Evolutionary conservation across 164 flowering plant species (phyloP).

Genomic region (Houttuynia cordata): DNA sequence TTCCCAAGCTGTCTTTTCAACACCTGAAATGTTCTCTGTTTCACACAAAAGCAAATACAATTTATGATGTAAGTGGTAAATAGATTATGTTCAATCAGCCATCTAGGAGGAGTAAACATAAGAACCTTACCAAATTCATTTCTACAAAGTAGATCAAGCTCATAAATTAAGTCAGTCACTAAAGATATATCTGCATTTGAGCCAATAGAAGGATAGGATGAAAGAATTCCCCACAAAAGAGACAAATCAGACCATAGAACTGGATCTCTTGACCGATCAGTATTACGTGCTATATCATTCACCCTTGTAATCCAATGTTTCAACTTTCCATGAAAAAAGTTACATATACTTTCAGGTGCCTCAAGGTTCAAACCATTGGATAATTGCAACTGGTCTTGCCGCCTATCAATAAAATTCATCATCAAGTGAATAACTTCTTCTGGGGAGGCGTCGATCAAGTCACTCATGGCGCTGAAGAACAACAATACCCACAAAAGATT

Average conservation of each 20-base stretch:
- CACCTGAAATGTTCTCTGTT: constrained; percentile 39
- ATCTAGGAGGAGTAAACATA: neutral
- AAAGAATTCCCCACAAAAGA: constrained; percentile 56
- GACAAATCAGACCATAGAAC: constrained; percentile 33
- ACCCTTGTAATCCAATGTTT: constrained; percentile 26
- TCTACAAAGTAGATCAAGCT: constrained; percentile 39
- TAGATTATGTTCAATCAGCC: neutral
- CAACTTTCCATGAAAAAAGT: constrained; percentile 23
- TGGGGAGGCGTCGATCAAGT: constrained; percentile 31
- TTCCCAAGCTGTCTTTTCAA: constrained; percentile 42
- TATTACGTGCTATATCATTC: constrained; percentile 11
- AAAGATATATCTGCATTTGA: constrained; percentile 21
- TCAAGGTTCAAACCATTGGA: constrained; percentile 17
- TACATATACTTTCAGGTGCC: constrained; percentile 19
- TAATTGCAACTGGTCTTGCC: constrained; percentile 13
- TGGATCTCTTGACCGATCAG: constrained; percentile 12
- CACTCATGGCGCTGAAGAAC: constrained; percentile 42
- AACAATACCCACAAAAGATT: neutral
- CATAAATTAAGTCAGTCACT: constrained; percentile 41
- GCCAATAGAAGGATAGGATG: constrained; percentile 40
- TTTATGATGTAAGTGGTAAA: too few relatives aligned
- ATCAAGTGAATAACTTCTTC: constrained; percentile 51
- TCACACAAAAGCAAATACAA: constrained; percentile 2
- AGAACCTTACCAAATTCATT: constrained; percentile 34
- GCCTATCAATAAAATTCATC: constrained; percentile 39